Conservation (phyloP, 2,329 filamentous ascomycete genomes). For the Escovopsis sp. region DNA sequence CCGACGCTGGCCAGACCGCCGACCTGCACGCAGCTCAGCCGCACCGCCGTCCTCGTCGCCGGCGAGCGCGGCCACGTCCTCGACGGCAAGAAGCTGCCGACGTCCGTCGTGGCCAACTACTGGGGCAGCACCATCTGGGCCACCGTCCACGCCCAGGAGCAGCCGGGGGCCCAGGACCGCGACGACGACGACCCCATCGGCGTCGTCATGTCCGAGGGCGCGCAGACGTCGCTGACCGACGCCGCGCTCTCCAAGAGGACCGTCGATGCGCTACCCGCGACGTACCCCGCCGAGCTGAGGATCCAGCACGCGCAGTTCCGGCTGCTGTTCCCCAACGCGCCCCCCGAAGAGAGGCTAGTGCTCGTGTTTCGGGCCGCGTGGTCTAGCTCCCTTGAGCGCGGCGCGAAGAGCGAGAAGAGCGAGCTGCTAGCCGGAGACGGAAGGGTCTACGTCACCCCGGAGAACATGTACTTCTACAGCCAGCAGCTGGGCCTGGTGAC, state of each 20-base stretch:
- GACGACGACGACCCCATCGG: slow-evolving; percentile 25
- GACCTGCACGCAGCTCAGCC: slow-evolving; percentile 71
- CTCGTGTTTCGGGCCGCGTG: slow-evolving; percentile 89
- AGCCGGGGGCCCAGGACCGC: slow-evolving; percentile 17
- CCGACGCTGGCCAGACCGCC: slow-evolving; percentile 72
- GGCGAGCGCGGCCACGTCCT: slow-evolving; percentile 58
- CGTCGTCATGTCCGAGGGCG: slow-evolving; percentile 22
- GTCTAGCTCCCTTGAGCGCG: slow-evolving; percentile 36
- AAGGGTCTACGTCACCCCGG: slow-evolving; percentile 73
- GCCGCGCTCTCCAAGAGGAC: slow-evolving; percentile 12
- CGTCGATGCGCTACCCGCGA: slow-evolving; percentile 48
- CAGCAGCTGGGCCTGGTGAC: slow-evolving; percentile 85
- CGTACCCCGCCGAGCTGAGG: slow-evolving; percentile 69
- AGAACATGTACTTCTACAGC: slow-evolving; percentile 91
- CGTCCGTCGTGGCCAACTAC: slow-evolving; percentile 78
- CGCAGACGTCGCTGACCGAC: slow-evolving; percentile 15
- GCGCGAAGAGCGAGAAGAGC: slow-evolving; percentile 17
- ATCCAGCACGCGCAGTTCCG: slow-evolving; percentile 89
- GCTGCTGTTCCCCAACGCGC: slow-evolving; percentile 72
- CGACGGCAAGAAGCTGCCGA: slow-evolving; percentile 59
- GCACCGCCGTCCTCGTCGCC: slow-evolving; percentile 66
- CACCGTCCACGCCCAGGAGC: slow-evolving; percentile 9
- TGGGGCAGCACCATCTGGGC: slow-evolving; percentile 82
- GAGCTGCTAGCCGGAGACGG: slow-evolving; percentile 45
- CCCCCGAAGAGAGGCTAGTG: slow-evolving; percentile 65